phyloP scores from a whole-genome alignment of 768 basidiomycete genomes.

The Russula olivacea region DNA sequence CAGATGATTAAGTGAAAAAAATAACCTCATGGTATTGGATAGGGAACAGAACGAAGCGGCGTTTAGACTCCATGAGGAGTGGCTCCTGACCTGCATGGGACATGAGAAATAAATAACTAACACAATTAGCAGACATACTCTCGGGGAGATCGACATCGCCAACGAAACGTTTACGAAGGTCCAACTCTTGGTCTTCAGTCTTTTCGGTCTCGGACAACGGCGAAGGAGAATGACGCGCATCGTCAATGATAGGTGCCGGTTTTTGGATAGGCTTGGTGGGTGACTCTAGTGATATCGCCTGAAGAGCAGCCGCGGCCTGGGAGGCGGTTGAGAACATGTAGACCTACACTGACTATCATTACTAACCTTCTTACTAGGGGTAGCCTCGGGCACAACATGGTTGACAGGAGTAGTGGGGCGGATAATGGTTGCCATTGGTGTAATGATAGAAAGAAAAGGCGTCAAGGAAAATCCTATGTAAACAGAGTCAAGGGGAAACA shows the following conservation, averaged over 20 bases:
- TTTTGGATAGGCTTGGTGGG: slow-evolving; percentile 29
- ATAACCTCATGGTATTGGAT: slow-evolving; percentile 87
- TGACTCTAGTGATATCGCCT: slow-evolving; percentile 30
- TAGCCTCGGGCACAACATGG: slow-evolving; percentile 28
- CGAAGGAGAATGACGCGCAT: slow-evolving; percentile 24
- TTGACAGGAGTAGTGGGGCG: slow-evolving; percentile 24
- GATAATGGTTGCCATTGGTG: slow-evolving; percentile 25
- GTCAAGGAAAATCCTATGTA: slow-evolving; percentile 3
- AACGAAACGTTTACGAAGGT: slow-evolving; percentile 38
- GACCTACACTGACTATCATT: background rate
- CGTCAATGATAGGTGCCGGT: slow-evolving; percentile 24
- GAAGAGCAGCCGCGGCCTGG: slow-evolving; percentile 33
- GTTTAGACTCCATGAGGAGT: slow-evolving; percentile 65
- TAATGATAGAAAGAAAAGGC: background rate
- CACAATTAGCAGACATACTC: slow-evolving; percentile 25
- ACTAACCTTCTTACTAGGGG: slow-evolving; percentile 36
- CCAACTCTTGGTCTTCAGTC: slow-evolving; percentile 6
- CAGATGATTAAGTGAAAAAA: background rate
- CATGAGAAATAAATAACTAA: background rate
- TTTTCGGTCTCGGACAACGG: slow-evolving; percentile 23
- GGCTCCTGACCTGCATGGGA: slow-evolving; percentile 60
- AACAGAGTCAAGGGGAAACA: background rate
- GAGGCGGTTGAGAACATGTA: slow-evolving; percentile 1
- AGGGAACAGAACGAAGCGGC: slow-evolving; percentile 88
- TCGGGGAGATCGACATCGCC: slow-evolving; percentile 52